Base-by-base conservation (phyloP, 805 yeast genomes). In the Myxozyma melibiosi region DNA sequence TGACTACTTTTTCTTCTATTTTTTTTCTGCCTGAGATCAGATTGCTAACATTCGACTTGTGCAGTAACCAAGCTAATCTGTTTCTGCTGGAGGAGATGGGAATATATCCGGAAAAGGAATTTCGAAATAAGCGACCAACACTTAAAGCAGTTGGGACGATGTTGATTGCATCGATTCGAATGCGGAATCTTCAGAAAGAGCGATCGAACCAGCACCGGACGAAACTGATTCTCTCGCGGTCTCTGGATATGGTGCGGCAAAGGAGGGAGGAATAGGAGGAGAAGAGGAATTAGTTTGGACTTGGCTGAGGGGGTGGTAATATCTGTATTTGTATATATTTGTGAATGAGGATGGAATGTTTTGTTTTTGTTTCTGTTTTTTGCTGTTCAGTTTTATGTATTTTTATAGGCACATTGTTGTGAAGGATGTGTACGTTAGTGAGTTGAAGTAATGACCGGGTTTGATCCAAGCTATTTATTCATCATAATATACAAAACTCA, bases 111-210 rank as follows among this genome's bases (percentile, higher is more conserved):
- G 70, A 66, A n/a, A 58, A 53, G 27, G 44, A 46, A 20, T n/a
- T 25, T 45, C 44, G 57, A 30, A 30, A 34, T 34, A 45, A 51
- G 41, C 52, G 53, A 38, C 63, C 64, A 6, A 63, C 57, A 8
- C 51, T 70, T 18, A 65, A 66, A 49, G 63, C 61, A 7, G 68
- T 66, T 1, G 71, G 69, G 2, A 47, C 56, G 24, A 58, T 64
- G 41, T 65, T 73, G 2, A 47, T 71, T 30, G 74, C 75, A 2
- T 52, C 65, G 2, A 57, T 71, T 3, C 58, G 71, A 14, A 53
- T 73, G 39, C 63, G 61, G 40, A 66, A 58, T n/a, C 49, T 72
- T 31, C 57, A 44, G 25, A 40, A 58, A 14, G 62, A 56, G 24
- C 34, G 59, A 49, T 43, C 43, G 4, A 33, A 3, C 8, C 57